Percentiles rank a stretch among this genome's conserved stretches.
Evolutionary conservation across 345 rosid genomes (phyloP).

Genomic region (Balakata baccata): DNA sequence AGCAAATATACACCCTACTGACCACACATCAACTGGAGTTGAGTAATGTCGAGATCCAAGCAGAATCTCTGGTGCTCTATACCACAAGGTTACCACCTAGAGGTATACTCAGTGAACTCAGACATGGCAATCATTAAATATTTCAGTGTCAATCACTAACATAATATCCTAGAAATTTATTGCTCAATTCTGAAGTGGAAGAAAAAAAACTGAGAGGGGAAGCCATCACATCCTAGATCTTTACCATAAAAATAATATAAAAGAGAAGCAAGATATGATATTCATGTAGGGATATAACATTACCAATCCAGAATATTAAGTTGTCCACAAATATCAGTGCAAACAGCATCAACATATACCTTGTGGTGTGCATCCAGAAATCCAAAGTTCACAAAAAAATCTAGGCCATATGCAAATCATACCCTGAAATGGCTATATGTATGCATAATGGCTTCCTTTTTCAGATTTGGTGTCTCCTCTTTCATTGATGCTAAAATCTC

Average conservation of each 20-base stretch:
- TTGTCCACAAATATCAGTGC: not conserved
- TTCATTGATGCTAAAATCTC: not conserved
- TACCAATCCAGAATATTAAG: not conserved
- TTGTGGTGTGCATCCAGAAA: not conserved
- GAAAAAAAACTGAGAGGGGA: not conserved
- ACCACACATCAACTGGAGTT: conserved; percentile 98
- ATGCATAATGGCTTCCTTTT: not conserved
- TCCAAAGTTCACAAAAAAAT: too few relatives aligned
- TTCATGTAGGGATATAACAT: not conserved
- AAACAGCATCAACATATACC: not conserved
- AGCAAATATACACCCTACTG: conserved; percentile 99
- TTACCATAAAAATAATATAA: not conserved
- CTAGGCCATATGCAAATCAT: not conserved
- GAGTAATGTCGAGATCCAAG: conserved; percentile 97
- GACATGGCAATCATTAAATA: not conserved
- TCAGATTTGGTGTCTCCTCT: not conserved
- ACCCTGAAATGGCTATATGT: not conserved
- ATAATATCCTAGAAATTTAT: not conserved
- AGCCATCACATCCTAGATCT: not conserved
- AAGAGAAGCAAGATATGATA: not conserved
- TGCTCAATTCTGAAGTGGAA: not conserved
- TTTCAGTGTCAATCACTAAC: not conserved
- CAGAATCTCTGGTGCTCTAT: conserved; percentile 96
- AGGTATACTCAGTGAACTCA: conserved; percentile 15
- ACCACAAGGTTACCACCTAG: conserved; percentile 98